phyloP scores from a whole-genome alignment of 2,329 filamentous ascomycete genomes.

The Leptosphaerulina australis region DNA sequence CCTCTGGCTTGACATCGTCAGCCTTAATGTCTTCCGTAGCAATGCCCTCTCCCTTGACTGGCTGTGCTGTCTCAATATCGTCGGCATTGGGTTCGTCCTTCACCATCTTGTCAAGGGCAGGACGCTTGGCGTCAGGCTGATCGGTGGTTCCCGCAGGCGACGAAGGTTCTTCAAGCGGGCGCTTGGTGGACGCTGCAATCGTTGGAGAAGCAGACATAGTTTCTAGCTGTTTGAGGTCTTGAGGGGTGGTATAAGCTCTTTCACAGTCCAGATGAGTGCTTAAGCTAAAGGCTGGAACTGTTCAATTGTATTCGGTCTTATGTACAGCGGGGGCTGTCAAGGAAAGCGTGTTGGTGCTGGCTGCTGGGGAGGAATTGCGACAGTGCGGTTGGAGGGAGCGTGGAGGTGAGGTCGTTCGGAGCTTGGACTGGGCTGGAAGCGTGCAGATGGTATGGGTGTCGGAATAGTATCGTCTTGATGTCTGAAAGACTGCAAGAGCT shows the following conservation, averaged over 20 bases:
- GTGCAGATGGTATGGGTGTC: slow-evolving; percentile 42
- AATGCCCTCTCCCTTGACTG: slow-evolving; percentile 44
- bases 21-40: slow-evolving; percentile 42
- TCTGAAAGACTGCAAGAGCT: slow-evolving; percentile 39
- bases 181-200: slow-evolving; percentile 73
- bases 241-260: slow-evolving; percentile 30
- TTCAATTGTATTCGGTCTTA: slow-evolving; percentile 58
- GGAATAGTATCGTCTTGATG: slow-evolving; percentile 35
- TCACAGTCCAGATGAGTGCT: slow-evolving; percentile 40
- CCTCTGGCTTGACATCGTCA: slow-evolving; percentile 35
- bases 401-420: slow-evolving; percentile 45
- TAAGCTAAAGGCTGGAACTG: slow-evolving; percentile 37
- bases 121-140: slow-evolving; percentile 95
- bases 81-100: slow-evolving; percentile 65
- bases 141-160: slow-evolving; percentile 90
- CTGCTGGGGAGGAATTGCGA: slow-evolving; percentile 40
- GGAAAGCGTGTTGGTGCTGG: slow-evolving; percentile 88
- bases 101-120: slow-evolving; percentile 88
- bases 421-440: slow-evolving; percentile 42
- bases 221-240: slow-evolving; percentile 38
- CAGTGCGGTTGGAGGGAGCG: slow-evolving; percentile 35
- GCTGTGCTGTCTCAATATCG: slow-evolving; percentile 52
- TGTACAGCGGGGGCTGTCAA: slow-evolving; percentile 78
- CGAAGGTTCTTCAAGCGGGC: slow-evolving; percentile 94
- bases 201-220: slow-evolving; percentile 56